Evolutionary conservation across 2,329 filamentous ascomycete species (phyloP).

Genomic region (Xylariaceae sp.): DNA sequence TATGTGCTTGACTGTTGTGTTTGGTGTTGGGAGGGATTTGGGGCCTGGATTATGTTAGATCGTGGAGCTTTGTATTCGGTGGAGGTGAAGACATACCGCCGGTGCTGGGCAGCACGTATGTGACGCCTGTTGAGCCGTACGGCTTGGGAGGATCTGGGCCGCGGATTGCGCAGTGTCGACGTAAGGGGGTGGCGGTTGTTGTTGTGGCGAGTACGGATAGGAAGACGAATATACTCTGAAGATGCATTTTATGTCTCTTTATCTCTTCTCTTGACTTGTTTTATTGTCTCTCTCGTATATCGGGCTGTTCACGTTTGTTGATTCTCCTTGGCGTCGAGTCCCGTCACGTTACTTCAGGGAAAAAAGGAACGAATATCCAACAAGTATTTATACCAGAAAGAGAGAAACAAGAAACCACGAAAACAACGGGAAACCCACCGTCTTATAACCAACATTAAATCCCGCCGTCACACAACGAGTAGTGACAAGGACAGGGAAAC

Average conservation of each 20-base stretch:
- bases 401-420: too few species aligned
- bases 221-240: conserved; percentile 24
- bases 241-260: conserved; percentile 25
- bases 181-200: conserved; percentile 27
- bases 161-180: conserved; percentile 18
- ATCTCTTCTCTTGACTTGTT: conserved; percentile 2
- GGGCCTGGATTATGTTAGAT: conserved; percentile 26
- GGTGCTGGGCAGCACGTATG: conserved; percentile 37
- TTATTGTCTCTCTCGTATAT: not conserved
- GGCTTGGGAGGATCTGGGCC: conserved; percentile 7
- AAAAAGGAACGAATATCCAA: too few species aligned
- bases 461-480: not conserved
- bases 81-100: conserved; percentile 25
- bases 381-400: too few species aligned
- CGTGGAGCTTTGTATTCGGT: not conserved
- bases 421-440: too few species aligned
- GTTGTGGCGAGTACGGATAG: conserved; percentile 26
- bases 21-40: conserved; percentile 42
- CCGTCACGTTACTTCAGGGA: not conserved
- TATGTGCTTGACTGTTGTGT: conserved; percentile 47
- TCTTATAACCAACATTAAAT: not conserved
- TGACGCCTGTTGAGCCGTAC: conserved; percentile 9
- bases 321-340: not conserved
- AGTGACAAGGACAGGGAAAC: not conserved
- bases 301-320: not conserved